A percentile compares a stretch with the other conserved stretches of the same genome.
These are phyloP conservation scores for Citrullus amarus DNA, from an alignment of 306 rosid species.

Conservation along the genomic window DNA sequence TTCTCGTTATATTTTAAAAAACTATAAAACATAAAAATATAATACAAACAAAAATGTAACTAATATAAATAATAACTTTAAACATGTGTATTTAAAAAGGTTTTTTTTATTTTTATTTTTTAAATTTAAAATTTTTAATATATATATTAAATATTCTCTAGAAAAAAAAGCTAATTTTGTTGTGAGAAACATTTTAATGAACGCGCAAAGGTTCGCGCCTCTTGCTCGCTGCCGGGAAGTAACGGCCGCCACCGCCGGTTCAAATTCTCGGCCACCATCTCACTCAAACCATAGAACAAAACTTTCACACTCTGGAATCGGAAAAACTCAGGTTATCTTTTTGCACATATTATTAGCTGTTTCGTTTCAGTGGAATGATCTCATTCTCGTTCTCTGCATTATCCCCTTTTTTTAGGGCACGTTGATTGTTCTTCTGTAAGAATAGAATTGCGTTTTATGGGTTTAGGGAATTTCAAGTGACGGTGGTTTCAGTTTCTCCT, in stretches of 20 bases:
- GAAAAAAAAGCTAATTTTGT: no score
- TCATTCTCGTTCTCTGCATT: neutral
- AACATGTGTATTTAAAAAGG: no score
- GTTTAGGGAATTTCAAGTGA: neutral
- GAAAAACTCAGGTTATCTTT: neutral
- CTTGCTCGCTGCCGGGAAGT: neutral
- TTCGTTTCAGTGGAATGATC: neutral
- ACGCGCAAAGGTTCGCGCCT: neutral
- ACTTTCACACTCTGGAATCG: neutral
- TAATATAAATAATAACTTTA: no score
- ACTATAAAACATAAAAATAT: no score
- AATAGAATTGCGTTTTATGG: neutral
- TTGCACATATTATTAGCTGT: neutral
- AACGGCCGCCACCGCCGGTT: neutral
- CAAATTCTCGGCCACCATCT: neutral
- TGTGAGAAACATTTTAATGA: no score
- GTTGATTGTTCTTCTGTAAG: neutral
- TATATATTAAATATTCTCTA: no score
- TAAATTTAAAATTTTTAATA: no score
- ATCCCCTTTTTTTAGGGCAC: neutral
- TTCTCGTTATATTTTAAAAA: no score
- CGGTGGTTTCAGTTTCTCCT: neutral
- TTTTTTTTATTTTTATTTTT: no score
- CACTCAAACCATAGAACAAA: neutral
- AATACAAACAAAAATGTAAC: no score